These are phyloP conservation scores for Dictyostelium citrinum DNA, from an alignment of 78 protist species.

Conservation along the genomic window DNA sequence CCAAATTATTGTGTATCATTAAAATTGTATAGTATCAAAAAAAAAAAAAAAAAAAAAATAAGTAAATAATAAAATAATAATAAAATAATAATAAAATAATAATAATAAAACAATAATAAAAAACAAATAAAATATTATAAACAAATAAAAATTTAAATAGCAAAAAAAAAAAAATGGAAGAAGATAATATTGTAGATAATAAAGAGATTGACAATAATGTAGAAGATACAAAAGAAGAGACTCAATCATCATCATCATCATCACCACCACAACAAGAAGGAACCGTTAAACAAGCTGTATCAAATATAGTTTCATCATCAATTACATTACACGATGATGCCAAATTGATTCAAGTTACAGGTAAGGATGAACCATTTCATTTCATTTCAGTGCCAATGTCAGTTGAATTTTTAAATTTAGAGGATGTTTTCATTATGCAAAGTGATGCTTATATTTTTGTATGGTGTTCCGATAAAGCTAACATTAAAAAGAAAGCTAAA, in stretches of 20 bases:
- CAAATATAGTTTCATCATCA: conserved; percentile 29
- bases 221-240: not conserved
- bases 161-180: not conserved
- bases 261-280: not conserved
- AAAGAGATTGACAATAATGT: not conserved
- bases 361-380: conserved; percentile 44
- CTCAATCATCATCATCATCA: not conserved
- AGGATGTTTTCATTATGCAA: conserved; percentile 63
- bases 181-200: not conserved
- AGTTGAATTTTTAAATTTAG: conserved; percentile 14
- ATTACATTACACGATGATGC: conserved; percentile 31
- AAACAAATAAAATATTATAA: too few species aligned
- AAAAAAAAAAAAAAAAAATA: not conserved
- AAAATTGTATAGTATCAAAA: not conserved
- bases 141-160: too few species aligned
- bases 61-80: too few species aligned
- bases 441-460: conserved; percentile 69
- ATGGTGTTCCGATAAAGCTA: conserved; percentile 14
- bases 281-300: not conserved
- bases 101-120: too few species aligned
- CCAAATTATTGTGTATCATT: not conserved
- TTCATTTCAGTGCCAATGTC: conserved; percentile 51
- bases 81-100: not conserved
- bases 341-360: conserved; percentile 63
- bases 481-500: conserved; percentile 40